A percentile compares a stretch with the other conserved stretches of the same genome.
phyloP scores from a whole-genome alignment of 176 grass and related monocot species.

The Oryza officinalis region DNA sequence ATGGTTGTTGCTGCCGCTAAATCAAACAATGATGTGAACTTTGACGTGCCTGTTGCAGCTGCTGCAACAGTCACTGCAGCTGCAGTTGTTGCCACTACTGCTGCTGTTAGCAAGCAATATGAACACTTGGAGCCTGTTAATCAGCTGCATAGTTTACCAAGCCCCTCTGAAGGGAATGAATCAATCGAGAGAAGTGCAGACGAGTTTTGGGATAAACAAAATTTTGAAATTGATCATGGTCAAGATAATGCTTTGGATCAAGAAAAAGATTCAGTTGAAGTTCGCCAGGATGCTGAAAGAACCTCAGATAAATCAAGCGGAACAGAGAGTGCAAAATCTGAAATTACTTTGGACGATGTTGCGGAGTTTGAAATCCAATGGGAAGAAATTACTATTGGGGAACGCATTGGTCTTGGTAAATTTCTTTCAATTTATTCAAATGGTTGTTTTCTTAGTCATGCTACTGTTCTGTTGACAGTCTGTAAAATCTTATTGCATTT shows the following conservation, averaged over 20 bases:
- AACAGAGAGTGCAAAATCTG: constrained; percentile 86
- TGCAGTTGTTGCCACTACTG: constrained; percentile 85
- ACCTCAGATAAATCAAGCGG: constrained; percentile 88
- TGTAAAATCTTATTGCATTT: background rate
- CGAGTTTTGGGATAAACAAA: constrained; percentile 51
- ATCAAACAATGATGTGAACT: constrained; percentile 75
- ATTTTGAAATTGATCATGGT: constrained; percentile 51
- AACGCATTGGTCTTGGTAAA: constrained; percentile 95
- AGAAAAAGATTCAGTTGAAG: constrained; percentile 50
- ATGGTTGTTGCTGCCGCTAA: constrained; percentile 95
- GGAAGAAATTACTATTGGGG: constrained; percentile 91
- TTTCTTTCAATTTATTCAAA: constrained; percentile 25
- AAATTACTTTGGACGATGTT: constrained; percentile 65
- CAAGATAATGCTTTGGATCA: constrained; percentile 58
- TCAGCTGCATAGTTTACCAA: constrained; percentile 45
- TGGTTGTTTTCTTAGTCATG: constrained; percentile 19
- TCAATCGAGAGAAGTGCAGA: constrained; percentile 50
- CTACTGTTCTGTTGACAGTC: background rate
- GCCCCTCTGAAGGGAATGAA: constrained; percentile 49
- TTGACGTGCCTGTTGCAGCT: constrained; percentile 80
- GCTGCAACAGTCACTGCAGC: constrained; percentile 93
- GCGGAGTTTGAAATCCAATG: constrained; percentile 92
- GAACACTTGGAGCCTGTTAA: constrained; percentile 57
- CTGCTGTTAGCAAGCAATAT: constrained; percentile 74
- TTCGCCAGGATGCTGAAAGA: constrained; percentile 69